Conservation (phyloP, 2,329 filamentous ascomycete species). For the Helminthosporium solani region DNA sequence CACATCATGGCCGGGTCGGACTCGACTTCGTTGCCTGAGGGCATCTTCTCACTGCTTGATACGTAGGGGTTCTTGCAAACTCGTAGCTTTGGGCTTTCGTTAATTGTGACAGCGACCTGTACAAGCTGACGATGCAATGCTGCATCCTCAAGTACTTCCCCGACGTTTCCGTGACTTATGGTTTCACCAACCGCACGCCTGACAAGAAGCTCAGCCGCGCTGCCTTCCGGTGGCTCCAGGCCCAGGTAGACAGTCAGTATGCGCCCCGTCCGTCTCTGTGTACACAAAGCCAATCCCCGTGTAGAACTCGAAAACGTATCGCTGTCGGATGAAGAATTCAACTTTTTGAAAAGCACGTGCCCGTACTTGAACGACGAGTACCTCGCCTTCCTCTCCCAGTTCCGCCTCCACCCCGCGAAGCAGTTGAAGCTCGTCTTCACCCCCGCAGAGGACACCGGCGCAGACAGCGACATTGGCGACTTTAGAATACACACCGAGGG, state of each 20-base stretch:
- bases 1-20: conserved; percentile 22
- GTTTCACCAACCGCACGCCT: conserved; percentile 92
- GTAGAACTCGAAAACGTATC: conserved; percentile 78
- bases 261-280: background rate
- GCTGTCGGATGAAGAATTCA: conserved; percentile 75
- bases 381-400: conserved; percentile 76
- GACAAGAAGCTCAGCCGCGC: conserved; percentile 84
- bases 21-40: conserved; percentile 36
- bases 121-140: conserved; percentile 98
- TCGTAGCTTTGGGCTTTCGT: background rate
- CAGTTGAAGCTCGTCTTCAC: conserved; percentile 74
- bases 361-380: conserved; percentile 77
- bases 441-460: conserved; percentile 56
- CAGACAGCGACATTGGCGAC: conserved; percentile 69
- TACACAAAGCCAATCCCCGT: conserved; percentile 8
- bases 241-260: conserved; percentile 73
- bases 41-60: conserved; percentile 50
- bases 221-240: conserved; percentile 81
- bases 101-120: conserved; percentile 58
- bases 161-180: conserved; percentile 77
- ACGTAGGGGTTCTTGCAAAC: conserved; percentile 32
- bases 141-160: conserved; percentile 85
- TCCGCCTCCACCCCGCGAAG: conserved; percentile 76
- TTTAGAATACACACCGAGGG: conserved; percentile 76
- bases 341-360: conserved; percentile 76